Percentiles rank a stretch among this genome's conserved stretches.
Conservation (phyloP, 2,329 filamentous ascomycete species). For the Cryphonectria radicalis region DNA sequence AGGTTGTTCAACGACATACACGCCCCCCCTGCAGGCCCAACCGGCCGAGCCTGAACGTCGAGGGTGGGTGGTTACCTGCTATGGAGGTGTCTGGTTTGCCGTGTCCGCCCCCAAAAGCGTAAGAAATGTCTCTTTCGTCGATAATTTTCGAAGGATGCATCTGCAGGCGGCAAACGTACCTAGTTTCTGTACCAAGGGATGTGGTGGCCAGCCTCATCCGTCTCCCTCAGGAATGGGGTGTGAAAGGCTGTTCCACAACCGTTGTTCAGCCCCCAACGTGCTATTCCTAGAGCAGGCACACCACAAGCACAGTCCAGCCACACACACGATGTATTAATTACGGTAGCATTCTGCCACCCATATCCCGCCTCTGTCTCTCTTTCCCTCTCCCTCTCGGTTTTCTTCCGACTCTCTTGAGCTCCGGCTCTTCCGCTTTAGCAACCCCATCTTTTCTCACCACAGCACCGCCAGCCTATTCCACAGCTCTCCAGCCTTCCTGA, state of each 20-base stretch:
- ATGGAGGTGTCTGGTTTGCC: not conserved
- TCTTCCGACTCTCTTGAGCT: not conserved
- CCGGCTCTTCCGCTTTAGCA: not conserved
- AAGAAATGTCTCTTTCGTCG: not conserved
- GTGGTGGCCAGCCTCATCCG: not conserved
- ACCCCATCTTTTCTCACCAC: not conserved
- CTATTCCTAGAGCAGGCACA: conserved; percentile 7
- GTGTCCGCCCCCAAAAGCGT: not conserved
- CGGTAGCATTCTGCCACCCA: not conserved
- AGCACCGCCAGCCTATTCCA: not conserved
- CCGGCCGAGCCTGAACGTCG: not conserved
- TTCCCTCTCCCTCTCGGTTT: not conserved
- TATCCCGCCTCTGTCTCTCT: not conserved
- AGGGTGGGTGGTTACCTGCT: not conserved
- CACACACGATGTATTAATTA: conserved; percentile 2
- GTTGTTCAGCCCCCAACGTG: conserved; percentile 3
- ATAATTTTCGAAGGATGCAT: not conserved
- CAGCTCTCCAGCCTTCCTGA: not conserved
- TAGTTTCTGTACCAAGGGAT: not conserved
- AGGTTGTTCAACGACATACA: not conserved
- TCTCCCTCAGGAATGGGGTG: not conserved
- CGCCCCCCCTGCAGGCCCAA: not conserved
- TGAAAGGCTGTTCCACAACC: not conserved
- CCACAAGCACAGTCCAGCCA: not conserved
- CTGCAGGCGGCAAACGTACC: not conserved